A percentile compares a stretch with the other conserved stretches of the same genome.
Evolutionary conservation across 2,329 filamentous ascomycete genomes (phyloP).

Genomic region (Xylariales sp.): DNA sequence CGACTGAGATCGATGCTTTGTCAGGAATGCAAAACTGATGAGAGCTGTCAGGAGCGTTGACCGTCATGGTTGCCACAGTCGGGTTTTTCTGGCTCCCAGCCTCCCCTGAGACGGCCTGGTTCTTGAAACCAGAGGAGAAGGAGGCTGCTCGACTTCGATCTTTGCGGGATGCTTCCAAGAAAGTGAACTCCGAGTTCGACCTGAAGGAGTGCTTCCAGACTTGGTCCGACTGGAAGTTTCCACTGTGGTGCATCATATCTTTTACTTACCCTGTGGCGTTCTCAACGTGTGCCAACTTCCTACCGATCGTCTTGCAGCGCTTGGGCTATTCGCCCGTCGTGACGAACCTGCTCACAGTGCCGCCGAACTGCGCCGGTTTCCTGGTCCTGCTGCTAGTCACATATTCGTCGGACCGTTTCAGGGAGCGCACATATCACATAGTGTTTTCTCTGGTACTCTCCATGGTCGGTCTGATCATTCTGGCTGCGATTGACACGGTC

Average conservation of each 20-base stretch:
- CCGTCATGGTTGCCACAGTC: not conserved
- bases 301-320: constrained; percentile 40
- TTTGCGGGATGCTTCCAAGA: constrained; percentile 39
- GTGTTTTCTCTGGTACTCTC: constrained; percentile 30
- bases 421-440: constrained; percentile 43
- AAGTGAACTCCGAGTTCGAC: constrained; percentile 32
- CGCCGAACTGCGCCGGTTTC: constrained; percentile 43
- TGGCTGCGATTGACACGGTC: constrained; percentile 37
- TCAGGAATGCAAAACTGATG: not conserved
- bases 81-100: constrained; percentile 30
- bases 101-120: constrained; percentile 33
- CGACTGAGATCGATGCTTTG: too few species aligned
- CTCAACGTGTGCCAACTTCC: constrained; percentile 36
- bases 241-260: constrained; percentile 37
- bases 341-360: constrained; percentile 44
- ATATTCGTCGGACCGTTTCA: constrained; percentile 38
- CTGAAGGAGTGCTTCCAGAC: constrained; percentile 35
- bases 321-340: constrained; percentile 39
- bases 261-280: constrained; percentile 46
- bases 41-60: not conserved
- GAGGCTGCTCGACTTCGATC: constrained; percentile 37
- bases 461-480: constrained; percentile 38
- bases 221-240: constrained; percentile 34
- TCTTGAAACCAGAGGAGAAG: constrained; percentile 38
- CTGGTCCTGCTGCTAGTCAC: constrained; percentile 39